Evolutionary conservation across 208 protist genomes (phyloP), one percentile per base, ranked within the genome.

Genomic region (Leishmania tropica): DNA sequence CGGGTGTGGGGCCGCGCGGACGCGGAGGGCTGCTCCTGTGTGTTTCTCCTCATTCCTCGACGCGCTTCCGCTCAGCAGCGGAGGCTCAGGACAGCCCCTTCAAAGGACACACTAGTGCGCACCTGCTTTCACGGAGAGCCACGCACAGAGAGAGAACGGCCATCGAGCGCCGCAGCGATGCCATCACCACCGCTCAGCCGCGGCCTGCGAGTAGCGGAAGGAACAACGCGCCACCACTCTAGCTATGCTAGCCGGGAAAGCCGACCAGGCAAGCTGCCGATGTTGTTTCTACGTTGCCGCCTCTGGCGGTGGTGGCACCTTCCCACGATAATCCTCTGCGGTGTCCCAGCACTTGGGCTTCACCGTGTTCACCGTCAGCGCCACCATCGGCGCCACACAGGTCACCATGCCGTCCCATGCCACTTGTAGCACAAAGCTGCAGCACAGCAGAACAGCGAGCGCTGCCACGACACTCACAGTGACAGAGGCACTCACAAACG

Each of bases 261-360:
- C 7, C 28, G 10, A 35, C 40, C 40, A 47, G 21, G 42, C 17
- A 48, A 73, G 42, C 40, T 73, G 42, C 67, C 8, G 67, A 28
- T 73, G 13, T 11, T 8, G 42, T 31, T 19, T 19, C 51, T 64
- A 76, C 51, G 53, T n/a, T 28, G 45, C 28, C 15, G 71, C 71
- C 28, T 40, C 35, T n/a, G 35, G 15, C 40, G 75, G 56, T 15
- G 75, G 75, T 28, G 78, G 75, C 10, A 85, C 74, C 56, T 91
- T 88, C 70, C 86, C 81, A 31, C 93, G 80, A n/a, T 91, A 85
- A 72, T 95, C 92, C 24, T 89, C 79, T 17, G 84, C 82, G 31
- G 67, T 72, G 31, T 78, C 75, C 93, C 93, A 96, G 53, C 85
- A 93, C n/a, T 76, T 84, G 7, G 81, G 81, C 75, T 87, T 84